A percentile compares a stretch with the other conserved stretches of the same genome.
phyloP scores from a whole-genome alignment of 305 asterid species.

The Nicotiana rustica region DNA sequence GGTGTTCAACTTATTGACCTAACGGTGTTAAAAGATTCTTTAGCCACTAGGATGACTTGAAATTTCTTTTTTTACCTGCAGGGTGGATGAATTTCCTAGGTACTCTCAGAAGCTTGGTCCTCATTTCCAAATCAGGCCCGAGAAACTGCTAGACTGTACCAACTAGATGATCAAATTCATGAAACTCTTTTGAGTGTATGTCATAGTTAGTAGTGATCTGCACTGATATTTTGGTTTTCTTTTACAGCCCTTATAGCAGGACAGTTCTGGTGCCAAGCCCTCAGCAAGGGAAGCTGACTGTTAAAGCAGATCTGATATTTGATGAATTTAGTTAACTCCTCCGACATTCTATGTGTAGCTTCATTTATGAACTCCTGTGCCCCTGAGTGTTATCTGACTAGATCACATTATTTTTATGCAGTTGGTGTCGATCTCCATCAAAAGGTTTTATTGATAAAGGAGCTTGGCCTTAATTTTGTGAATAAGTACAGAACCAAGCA shows the following conservation, averaged over 20 bases:
- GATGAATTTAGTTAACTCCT: conserved; percentile 75
- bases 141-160: conserved; percentile 16
- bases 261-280: conserved; percentile 65
- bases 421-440: conserved; percentile 93
- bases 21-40: conserved; percentile 25
- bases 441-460: conserved; percentile 69
- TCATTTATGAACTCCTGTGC: background rate
- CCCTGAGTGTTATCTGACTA: conserved; percentile 30
- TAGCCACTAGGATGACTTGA: conserved; percentile 21
- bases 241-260: conserved; percentile 82
- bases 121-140: conserved; percentile 8
- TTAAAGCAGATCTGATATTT: conserved; percentile 82
- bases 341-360: conserved; percentile 20
- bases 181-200: conserved; percentile 24
- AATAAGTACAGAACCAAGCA: conserved; percentile 52
- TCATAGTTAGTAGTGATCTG: conserved; percentile 22
- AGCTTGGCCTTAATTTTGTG: conserved; percentile 44
- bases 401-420: conserved; percentile 49
- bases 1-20: background rate
- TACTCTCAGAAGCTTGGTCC: conserved; percentile 44
- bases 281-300: conserved; percentile 77
- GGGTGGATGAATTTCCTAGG: conserved; percentile 95
- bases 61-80: conserved; percentile 49
- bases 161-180: conserved; percentile 34
- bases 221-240: conserved; percentile 39